Conservation (phyloP, 768 basidiomycete genomes). For the Lentinula detonsa region DNA sequence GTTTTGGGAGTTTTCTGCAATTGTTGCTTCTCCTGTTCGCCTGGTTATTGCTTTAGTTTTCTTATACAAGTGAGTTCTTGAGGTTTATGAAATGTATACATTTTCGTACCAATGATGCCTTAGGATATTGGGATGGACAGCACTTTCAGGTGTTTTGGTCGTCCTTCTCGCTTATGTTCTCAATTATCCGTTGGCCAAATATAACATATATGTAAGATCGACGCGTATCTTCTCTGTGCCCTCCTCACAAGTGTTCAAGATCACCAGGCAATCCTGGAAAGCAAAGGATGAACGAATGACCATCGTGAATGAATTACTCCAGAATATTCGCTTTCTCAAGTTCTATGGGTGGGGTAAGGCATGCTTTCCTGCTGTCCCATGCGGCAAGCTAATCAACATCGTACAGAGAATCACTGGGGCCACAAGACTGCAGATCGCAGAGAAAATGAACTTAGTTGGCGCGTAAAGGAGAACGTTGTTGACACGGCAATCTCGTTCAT, state of each 20-base stretch:
- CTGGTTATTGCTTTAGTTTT: conserved; percentile 64
- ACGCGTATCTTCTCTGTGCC: neutral
- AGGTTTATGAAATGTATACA: neutral
- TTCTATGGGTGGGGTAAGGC: conserved; percentile 69
- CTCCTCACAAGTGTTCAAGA: conserved; percentile 23
- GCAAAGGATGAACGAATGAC: conserved; percentile 67
- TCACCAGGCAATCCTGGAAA: conserved; percentile 52
- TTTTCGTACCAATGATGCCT: neutral
- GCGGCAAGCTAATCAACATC: neutral
- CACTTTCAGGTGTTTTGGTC: conserved; percentile 64
- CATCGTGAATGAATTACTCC: conserved; percentile 69
- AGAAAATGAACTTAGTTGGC: conserved; percentile 61
- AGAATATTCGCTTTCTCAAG: conserved; percentile 68
- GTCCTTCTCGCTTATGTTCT: conserved; percentile 55
- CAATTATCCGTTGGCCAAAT: conserved; percentile 64
- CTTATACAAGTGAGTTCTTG: conserved; percentile 54
- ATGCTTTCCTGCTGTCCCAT: neutral
- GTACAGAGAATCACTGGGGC: conserved; percentile 56
- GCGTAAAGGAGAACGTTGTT: conserved; percentile 57
- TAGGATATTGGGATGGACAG: conserved; percentile 75
- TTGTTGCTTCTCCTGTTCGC: conserved; percentile 59
- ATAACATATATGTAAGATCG: conserved; percentile 52
- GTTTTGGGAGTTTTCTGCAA: conserved; percentile 66
- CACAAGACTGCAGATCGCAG: conserved; percentile 43
- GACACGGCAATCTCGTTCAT: conserved; percentile 63